Conservation (phyloP, 2,329 filamentous ascomycete genomes). For the Ophiostoma piceae region DNA sequence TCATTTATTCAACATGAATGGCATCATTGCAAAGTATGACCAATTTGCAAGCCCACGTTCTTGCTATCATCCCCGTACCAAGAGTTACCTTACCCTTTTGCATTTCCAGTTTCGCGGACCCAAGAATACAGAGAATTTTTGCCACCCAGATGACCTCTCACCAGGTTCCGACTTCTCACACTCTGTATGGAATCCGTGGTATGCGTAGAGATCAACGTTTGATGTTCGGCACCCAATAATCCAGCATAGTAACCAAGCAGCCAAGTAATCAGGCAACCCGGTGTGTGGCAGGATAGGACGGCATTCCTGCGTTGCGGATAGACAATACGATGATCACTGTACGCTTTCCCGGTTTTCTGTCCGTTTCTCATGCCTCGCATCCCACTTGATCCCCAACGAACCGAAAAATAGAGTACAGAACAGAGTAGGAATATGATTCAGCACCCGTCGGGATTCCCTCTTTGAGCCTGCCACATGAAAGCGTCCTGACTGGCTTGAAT, state of each 20-base stretch:
- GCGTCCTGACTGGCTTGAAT: background rate
- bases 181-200: background rate
- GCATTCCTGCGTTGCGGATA: background rate
- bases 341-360: background rate
- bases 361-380: slow-evolving; percentile 7
- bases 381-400: background rate
- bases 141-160: background rate
- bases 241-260: background rate
- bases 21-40: background rate
- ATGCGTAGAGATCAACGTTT: background rate
- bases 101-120: background rate
- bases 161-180: background rate
- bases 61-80: background rate
- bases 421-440: background rate
- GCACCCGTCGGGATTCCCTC: background rate
- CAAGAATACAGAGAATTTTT: background rate
- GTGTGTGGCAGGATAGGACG: background rate
- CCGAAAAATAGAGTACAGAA: background rate
- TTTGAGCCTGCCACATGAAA: background rate
- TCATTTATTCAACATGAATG: background rate
- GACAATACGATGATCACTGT: background rate
- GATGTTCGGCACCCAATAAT: background rate
- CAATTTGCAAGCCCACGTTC: background rate
- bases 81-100: background rate
- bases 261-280: background rate